Evolutionary conservation across 2,329 filamentous ascomycete species (phyloP).

Genomic region (Aspergillus tanneri): DNA sequence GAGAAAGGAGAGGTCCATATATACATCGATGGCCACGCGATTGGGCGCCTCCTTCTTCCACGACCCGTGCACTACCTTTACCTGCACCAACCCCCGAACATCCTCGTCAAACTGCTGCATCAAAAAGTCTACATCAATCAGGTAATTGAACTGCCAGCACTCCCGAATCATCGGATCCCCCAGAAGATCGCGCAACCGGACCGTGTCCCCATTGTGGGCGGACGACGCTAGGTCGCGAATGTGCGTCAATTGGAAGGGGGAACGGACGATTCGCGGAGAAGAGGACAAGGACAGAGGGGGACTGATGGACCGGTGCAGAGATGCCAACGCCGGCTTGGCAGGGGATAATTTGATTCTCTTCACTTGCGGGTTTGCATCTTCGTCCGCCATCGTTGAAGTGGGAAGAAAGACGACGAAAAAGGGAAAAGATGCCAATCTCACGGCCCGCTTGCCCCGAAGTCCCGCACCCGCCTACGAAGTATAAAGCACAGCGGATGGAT

Average conservation of each 20-base stretch:
- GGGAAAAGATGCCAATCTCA: not conserved
- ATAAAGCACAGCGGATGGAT: too few species aligned
- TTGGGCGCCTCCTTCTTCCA: constrained; percentile 67
- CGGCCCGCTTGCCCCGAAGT: too few species aligned
- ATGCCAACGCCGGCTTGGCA: constrained; percentile 18
- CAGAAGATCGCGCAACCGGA: constrained; percentile 67
- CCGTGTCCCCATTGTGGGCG: constrained; percentile 62
- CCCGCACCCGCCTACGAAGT: too few species aligned
- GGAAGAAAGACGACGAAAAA: not conserved
- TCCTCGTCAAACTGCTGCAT: constrained; percentile 61
- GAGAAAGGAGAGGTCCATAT: not conserved
- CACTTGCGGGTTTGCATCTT: constrained; percentile 9
- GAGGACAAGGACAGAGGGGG: constrained; percentile 21
- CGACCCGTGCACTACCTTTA: constrained; percentile 63
- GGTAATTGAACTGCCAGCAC: constrained; percentile 59
- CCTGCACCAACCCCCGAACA: constrained; percentile 51
- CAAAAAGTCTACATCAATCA: constrained; percentile 59
- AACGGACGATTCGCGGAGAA: constrained; percentile 42
- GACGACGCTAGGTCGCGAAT: constrained; percentile 62
- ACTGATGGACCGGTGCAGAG: constrained; percentile 33
- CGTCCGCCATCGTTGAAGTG: constrained; percentile 4
- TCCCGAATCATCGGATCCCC: constrained; percentile 70
- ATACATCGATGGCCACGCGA: constrained; percentile 58
- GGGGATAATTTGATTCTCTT: constrained; percentile 15
- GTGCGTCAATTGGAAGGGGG: constrained; percentile 70